These are phyloP conservation scores for Chrysosporium queenslandicum DNA, from an alignment of 2,329 filamentous ascomycete species.

Conservation along the genomic window DNA sequence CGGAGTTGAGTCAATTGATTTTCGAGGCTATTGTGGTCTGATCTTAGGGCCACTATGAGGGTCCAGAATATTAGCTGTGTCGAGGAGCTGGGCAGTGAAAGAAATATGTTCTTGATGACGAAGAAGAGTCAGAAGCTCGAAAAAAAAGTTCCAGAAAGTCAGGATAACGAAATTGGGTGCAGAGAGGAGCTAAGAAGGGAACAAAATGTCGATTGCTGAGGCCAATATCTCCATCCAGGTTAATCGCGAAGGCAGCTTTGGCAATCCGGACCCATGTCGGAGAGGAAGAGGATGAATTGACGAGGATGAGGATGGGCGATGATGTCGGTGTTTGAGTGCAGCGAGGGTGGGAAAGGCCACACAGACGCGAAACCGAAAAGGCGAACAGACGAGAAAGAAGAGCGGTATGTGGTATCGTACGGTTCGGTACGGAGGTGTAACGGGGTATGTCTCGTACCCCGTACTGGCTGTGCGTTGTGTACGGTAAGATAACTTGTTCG, in stretches of 20 bases:
- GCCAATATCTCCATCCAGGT: not conserved
- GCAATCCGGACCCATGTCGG: not conserved
- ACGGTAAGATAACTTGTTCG: not conserved
- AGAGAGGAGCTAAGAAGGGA: not conserved
- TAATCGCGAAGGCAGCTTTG: not conserved
- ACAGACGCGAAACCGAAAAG: not conserved
- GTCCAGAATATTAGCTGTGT: constrained; percentile 2
- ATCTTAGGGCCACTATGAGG: constrained; percentile 2
- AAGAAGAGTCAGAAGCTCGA: constrained; percentile 1
- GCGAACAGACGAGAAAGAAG: no score
- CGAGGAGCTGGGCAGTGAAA: not conserved
- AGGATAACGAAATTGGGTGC: not conserved
- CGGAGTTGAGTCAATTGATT: not conserved
- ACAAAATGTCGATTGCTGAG: not conserved
- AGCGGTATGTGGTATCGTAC: not conserved
- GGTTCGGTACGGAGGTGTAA: not conserved
- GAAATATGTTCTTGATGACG: not conserved
- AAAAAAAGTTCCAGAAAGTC: constrained; percentile 5
- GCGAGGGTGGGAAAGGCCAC: not conserved
- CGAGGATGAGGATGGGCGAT: constrained; percentile 1
- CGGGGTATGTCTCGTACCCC: no score
- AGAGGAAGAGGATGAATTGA: not conserved
- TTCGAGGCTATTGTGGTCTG: not conserved
- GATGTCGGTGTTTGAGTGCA: not conserved
- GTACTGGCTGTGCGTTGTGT: no score